Conservation (phyloP, 169 alveolate genomes). For the Ichthyophthirius multifiliis region DNA sequence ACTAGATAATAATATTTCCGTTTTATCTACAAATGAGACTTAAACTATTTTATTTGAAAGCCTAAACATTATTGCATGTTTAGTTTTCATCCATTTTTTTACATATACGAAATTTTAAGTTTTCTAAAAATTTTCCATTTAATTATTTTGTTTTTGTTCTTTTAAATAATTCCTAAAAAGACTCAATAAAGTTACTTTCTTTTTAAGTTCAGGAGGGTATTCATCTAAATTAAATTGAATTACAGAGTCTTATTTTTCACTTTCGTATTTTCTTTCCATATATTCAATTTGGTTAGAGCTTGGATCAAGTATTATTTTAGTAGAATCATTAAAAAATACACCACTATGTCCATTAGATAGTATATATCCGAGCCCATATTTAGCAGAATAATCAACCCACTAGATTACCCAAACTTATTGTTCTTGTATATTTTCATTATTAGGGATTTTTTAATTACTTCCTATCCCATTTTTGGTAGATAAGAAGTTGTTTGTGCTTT, state of each 20-base stretch:
- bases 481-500: too few species aligned
- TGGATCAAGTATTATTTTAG: slow-evolving; percentile 78
- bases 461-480: too few species aligned
- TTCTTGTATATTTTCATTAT: neutral
- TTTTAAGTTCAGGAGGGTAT: slow-evolving; percentile 76
- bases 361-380: slow-evolving; percentile 89
- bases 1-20: slow-evolving; percentile 80
- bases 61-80: slow-evolving; percentile 86
- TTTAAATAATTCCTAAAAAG: slow-evolving; percentile 84
- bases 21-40: slow-evolving; percentile 84
- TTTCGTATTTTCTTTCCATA: slow-evolving; percentile 56
- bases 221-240: slow-evolving; percentile 55
- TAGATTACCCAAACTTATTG: slow-evolving; percentile 64
- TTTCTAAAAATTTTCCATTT: slow-evolving; percentile 34
- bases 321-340: slow-evolving; percentile 85
- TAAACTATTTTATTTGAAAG: slow-evolving; percentile 84
- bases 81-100: slow-evolving; percentile 87
- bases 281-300: slow-evolving; percentile 52
- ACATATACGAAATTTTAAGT: slow-evolving; percentile 64
- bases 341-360: slow-evolving; percentile 80
- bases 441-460: too few species aligned
- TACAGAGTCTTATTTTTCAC: slow-evolving; percentile 66
- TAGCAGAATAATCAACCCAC: slow-evolving; percentile 86
- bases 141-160: slow-evolving; percentile 48
- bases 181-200: slow-evolving; percentile 79